Conservation (phyloP, 2,329 filamentous ascomycete species). For the Pseudogymnoascus sp. region DNA sequence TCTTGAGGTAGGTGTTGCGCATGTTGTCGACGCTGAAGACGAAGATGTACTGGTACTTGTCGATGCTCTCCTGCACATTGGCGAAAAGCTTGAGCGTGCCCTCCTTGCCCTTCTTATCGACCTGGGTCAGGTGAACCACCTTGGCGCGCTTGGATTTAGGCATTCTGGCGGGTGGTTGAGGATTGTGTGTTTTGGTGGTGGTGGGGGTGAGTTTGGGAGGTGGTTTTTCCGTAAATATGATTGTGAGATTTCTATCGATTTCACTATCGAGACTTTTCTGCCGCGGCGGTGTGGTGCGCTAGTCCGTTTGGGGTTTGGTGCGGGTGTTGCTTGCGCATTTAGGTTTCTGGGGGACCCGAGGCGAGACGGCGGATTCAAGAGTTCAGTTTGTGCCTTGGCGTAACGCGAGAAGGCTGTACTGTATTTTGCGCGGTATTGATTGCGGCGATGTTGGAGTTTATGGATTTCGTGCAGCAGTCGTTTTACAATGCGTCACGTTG, state of each 20-base stretch:
- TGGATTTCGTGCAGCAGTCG: constrained; percentile 90
- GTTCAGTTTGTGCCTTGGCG: background rate
- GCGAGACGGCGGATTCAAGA: background rate
- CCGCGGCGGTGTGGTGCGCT: background rate
- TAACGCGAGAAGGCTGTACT: background rate
- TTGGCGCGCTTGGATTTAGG: constrained; percentile 92
- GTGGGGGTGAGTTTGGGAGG: constrained; percentile 12
- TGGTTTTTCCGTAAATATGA: constrained; percentile 16
- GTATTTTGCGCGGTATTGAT: background rate
- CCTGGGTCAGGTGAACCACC: constrained; percentile 83
- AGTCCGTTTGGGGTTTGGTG: background rate
- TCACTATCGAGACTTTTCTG: constrained; percentile 11
- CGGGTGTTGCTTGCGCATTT: background rate
- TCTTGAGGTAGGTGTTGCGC: constrained; percentile 94
- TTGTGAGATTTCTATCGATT: constrained; percentile 14
- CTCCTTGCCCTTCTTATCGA: constrained; percentile 88
- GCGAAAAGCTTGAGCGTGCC: constrained; percentile 77
- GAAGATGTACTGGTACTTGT: constrained; percentile 83
- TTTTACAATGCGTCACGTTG: constrained; percentile 82
- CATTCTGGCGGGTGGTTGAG: constrained; percentile 45
- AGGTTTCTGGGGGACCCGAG: background rate
- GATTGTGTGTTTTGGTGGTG: background rate
- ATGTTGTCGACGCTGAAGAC: constrained; percentile 94
- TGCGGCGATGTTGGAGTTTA: constrained; percentile 82
- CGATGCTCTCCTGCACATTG: constrained; percentile 77